A percentile compares a stretch with the other conserved stretches of the same genome.
phyloP scores from a whole-genome alignment of 1,139 yeast species.

The Taphrina deformans region DNA sequence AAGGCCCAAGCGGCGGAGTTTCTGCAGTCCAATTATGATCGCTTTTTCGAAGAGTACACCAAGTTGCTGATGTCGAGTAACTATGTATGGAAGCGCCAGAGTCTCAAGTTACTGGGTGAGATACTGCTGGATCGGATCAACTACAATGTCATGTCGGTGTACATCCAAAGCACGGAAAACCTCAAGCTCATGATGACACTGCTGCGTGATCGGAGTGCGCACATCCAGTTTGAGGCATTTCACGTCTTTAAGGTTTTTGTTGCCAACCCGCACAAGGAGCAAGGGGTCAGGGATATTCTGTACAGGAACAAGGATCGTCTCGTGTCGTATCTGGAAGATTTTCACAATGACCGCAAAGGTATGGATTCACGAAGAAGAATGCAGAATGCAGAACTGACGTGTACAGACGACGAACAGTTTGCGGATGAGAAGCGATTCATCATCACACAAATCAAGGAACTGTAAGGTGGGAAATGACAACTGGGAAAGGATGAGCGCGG shows the following conservation, averaged over 20 bases:
- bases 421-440: constrained; percentile 81
- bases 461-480: constrained; percentile 16
- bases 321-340: constrained; percentile 64
- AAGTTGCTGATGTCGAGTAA: constrained; percentile 62
- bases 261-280: constrained; percentile 89
- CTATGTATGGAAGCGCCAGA: constrained; percentile 90
- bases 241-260: constrained; percentile 85
- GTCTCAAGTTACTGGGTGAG: constrained; percentile 73
- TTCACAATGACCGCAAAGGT: constrained; percentile 56
- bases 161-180: constrained; percentile 78
- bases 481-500: no score
- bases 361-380: not conserved
- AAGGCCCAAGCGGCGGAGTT: constrained; percentile 69
- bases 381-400: not conserved
- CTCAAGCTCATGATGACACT: constrained; percentile 82
- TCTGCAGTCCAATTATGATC: constrained; percentile 48
- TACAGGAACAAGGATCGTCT: constrained; percentile 79
- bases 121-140: constrained; percentile 74
- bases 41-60: constrained; percentile 31
- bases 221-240: constrained; percentile 85
- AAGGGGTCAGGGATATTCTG: constrained; percentile 74
- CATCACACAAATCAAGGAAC: constrained; percentile 65
- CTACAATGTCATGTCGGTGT: constrained; percentile 68
- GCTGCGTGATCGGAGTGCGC: constrained; percentile 83
- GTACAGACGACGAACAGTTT: constrained; percentile 61